Base-by-base conservation (phyloP, 345 rosid genomes). In the Populus ilicifolia region DNA sequence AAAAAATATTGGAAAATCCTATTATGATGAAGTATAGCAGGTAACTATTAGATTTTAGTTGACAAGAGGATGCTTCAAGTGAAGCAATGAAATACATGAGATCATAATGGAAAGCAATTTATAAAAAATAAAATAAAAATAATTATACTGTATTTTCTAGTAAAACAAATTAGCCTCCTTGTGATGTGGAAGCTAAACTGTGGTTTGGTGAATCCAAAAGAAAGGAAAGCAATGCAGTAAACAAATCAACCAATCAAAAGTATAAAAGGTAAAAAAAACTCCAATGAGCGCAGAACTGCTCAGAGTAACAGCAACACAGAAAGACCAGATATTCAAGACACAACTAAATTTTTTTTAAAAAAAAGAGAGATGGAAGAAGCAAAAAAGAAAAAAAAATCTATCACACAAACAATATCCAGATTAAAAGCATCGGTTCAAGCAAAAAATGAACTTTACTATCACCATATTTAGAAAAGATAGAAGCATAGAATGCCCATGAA, bases 201-300 rank as follows among this genome's bases (percentile, higher is more conserved):
- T 75, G 70, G 69, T 74, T 71, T 62, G 36, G 39, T 14, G 29
- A 77, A 70, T 80, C 69, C 73, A 73, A 73, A 50, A 77, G 68
- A 65, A 71, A 44, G 13, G 17, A 48, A 76, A 73, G 68, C 9
- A 72, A 39, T 78, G 82, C 69, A 39, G 61, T 68, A 73, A 73
- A 56, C 78, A 41, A 18, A 73, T 6, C 27, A 72, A 79, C 29
- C 41, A 67, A 70, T 3, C 21, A n/a, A 39, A 33, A 33, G 36
- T 33, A 33, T 33, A 33, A 33, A 25, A 44, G 72, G 71, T 46
- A 61, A 50, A 5, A 13, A 70, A 70, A 70, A 64, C 35, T 80
- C 83, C 76, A 84, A 75, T 35, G 63, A 75, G 75, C 73, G 59
- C 59, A 78, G 43, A 73, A 69, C 69, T 69, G 72, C 16, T 41